phyloP scores from a whole-genome alignment of 495 filamentous ascomycete species.

The Aspergillus cavernicola region DNA sequence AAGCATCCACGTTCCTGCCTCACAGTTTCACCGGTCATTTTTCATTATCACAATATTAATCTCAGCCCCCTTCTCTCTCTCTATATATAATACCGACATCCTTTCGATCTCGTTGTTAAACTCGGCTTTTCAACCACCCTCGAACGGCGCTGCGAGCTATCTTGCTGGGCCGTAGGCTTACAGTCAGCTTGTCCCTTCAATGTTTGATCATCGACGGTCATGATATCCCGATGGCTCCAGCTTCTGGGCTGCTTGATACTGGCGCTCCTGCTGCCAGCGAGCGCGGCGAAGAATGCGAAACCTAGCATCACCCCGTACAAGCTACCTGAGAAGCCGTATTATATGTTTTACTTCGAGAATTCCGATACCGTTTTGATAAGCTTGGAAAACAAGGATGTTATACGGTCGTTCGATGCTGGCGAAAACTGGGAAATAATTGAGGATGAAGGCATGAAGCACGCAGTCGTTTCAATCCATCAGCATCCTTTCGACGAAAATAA shows the following conservation, averaged over 20 bases:
- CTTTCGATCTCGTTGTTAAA: neutral
- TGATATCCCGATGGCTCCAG: conserved; percentile 42
- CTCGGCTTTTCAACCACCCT: neutral
- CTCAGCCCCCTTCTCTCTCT: neutral
- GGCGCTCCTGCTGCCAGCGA: conserved; percentile 27
- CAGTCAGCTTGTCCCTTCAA: conserved; percentile 23
- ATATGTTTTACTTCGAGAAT: conserved; percentile 83
- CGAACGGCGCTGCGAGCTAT: neutral
- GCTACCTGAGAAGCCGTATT: conserved; percentile 58
- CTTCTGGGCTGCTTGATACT: conserved; percentile 36
- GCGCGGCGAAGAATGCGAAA: conserved; percentile 45
- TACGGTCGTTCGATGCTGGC: conserved; percentile 75
- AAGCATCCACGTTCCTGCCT: neutral
- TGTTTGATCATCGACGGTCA: conserved; percentile 31
- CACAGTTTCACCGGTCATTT: neutral
- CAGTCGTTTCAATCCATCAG: conserved; percentile 55
- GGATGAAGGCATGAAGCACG: conserved; percentile 49
- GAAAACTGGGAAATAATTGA: conserved; percentile 64
- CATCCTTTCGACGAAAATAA: conserved; percentile 74
- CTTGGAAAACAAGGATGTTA: conserved; percentile 49
- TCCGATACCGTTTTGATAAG: conserved; percentile 74
- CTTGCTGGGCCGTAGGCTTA: neutral
- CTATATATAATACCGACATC: neutral
- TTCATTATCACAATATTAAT: neutral
- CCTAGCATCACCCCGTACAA: conserved; percentile 50